phyloP scores from a whole-genome alignment of 441 rosid genomes.

The Syzygium syzygioides region DNA sequence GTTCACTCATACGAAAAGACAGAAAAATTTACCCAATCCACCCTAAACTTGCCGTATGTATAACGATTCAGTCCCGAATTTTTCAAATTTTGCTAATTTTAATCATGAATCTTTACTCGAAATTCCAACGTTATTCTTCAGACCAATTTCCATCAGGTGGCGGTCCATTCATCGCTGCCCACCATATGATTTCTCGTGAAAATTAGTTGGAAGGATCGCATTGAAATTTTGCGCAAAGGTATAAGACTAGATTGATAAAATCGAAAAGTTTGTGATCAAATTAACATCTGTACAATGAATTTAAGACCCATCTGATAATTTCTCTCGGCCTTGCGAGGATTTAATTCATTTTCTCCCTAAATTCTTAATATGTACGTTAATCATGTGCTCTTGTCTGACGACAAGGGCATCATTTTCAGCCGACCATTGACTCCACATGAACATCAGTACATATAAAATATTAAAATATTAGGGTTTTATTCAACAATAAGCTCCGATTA shows the following conservation, averaged over 20 bases:
- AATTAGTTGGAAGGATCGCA: not conserved
- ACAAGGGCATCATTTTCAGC: not conserved
- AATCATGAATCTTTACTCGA: rapidly evolving
- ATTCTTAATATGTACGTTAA: not conserved
- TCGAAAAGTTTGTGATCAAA: rapidly evolving
- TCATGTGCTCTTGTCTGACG: not conserved
- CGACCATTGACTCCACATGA: not conserved
- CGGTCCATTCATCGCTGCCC: rapidly evolving
- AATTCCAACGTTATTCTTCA: rapidly evolving
- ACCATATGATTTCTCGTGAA: rapidly evolving
- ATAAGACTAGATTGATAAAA: rapidly evolving
- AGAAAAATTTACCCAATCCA: not conserved
- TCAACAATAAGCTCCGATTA: not conserved
- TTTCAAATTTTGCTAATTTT: not conserved
- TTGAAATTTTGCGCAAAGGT: not conserved
- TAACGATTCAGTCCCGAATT: no score
- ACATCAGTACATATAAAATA: not conserved
- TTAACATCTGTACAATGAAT: not conserved
- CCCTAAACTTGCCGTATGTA: rapidly evolving
- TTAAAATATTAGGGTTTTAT: not conserved
- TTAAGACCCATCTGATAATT: not conserved
- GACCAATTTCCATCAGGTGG: rapidly evolving
- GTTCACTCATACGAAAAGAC: not conserved
- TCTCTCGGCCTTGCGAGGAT: not conserved
- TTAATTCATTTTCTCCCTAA: not conserved